A percentile compares a stretch with the other conserved stretches of the same genome.
phyloP scores from a whole-genome alignment of 352 stramenopile species.

The Pythium insidiosum region DNA sequence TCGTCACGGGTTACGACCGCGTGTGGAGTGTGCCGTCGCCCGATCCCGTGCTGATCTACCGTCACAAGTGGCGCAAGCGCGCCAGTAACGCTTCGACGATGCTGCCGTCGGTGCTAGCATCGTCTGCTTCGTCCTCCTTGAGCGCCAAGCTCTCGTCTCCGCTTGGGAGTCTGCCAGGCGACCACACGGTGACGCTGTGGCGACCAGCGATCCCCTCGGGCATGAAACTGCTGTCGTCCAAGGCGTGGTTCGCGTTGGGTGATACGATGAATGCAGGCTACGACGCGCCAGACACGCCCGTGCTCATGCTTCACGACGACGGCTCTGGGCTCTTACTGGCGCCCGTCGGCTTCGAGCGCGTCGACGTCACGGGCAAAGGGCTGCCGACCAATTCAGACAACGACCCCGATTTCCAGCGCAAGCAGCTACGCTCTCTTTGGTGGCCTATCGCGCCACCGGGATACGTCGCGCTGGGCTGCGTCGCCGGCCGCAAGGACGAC shows the following conservation, averaged over 20 bases:
- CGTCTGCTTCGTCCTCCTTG: no score
- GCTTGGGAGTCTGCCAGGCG: no score
- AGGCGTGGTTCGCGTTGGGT: slow-evolving; percentile 61
- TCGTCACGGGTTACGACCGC: slow-evolving; percentile 72
- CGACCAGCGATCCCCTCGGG: slow-evolving; percentile 35
- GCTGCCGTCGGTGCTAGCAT: slow-evolving; percentile 21
- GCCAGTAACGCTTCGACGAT: no score
- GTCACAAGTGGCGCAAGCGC: slow-evolving; percentile 74
- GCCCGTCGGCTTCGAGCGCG: slow-evolving; percentile 68
- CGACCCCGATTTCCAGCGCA: slow-evolving; percentile 69
- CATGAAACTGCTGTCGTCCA: slow-evolving; percentile 21
- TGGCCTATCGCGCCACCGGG: slow-evolving; percentile 72
- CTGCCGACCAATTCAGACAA: slow-evolving; percentile 69
- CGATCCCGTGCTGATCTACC: slow-evolving; percentile 69
- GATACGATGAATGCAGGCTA: slow-evolving; percentile 61
- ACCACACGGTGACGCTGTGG: slow-evolving; percentile 84
- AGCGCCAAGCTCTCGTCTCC: no score
- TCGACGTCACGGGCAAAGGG: slow-evolving; percentile 78
- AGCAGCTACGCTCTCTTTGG: slow-evolving; percentile 78
- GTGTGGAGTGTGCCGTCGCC: slow-evolving; percentile 76
- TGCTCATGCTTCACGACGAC: slow-evolving; percentile 55
- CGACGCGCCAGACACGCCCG: slow-evolving; percentile 41
- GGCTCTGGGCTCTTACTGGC: slow-evolving; percentile 37
- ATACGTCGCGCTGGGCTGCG: slow-evolving; percentile 66
- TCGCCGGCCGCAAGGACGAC: slow-evolving; percentile 74